phyloP scores from a whole-genome alignment of 495 filamentous ascomycete genomes.

The Acidiella bohemica region DNA sequence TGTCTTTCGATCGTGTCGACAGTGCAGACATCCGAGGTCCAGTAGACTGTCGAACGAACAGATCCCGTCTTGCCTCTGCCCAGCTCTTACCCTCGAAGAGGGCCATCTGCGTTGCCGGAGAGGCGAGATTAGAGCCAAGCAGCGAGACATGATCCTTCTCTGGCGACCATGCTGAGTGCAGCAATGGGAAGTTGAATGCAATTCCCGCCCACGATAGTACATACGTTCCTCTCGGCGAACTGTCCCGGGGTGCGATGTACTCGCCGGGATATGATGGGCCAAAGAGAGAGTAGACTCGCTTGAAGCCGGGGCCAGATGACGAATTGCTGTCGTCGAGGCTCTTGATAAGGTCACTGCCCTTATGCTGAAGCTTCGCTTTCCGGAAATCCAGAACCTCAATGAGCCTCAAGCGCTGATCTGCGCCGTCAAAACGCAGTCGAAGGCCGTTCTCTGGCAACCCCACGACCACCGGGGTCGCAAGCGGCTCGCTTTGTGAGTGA shows the following conservation, averaged over 20 bases:
- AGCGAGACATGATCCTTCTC: constrained; percentile 75
- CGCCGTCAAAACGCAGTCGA: constrained; percentile 82
- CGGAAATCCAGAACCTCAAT: constrained; percentile 86
- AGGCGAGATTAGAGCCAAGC: constrained; percentile 62
- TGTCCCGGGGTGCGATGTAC: constrained; percentile 50
- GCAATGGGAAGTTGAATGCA: constrained; percentile 77
- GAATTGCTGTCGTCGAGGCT: constrained; percentile 31
- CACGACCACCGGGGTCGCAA: constrained; percentile 57
- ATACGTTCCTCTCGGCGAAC: constrained; percentile 47
- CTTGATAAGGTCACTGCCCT: constrained; percentile 71
- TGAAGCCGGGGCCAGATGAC: constrained; percentile 59
- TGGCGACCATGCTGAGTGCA: constrained; percentile 60
- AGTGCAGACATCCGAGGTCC: constrained; percentile 48
- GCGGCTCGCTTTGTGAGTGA: constrained; percentile 56
- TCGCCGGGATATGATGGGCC: constrained; percentile 88
- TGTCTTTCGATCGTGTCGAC: constrained; percentile 48
- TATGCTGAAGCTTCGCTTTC: constrained; percentile 70
- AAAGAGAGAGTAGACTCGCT: constrained; percentile 80
- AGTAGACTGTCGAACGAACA: constrained; percentile 61
- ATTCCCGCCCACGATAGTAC: constrained; percentile 87
- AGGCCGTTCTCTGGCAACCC: constrained; percentile 71
- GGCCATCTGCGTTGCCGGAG: constrained; percentile 66
- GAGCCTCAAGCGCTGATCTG: constrained; percentile 77
- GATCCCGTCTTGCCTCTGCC: constrained; percentile 58
- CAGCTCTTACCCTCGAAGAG: constrained; percentile 82